Conservation (phyloP, 805 yeast species). For the Pichia nanzhaoensis region DNA sequence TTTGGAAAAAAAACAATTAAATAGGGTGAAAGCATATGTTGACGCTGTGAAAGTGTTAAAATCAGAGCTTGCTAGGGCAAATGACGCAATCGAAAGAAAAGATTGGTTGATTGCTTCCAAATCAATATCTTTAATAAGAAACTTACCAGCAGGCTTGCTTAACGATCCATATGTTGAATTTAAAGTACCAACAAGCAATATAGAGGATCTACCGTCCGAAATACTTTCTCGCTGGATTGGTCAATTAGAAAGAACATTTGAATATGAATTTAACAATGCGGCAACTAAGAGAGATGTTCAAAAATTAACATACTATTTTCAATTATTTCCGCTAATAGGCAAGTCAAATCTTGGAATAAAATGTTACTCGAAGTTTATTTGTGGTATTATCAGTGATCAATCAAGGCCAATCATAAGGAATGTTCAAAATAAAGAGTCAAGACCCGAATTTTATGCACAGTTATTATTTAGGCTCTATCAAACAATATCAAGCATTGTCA, state of each 20-base stretch:
- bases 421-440: slow-evolving; percentile 31
- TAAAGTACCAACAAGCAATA: slow-evolving; percentile 79
- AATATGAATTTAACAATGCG: slow-evolving; percentile 60
- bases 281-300: slow-evolving; percentile 60
- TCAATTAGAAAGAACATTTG: slow-evolving; percentile 51
- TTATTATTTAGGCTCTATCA: slow-evolving; percentile 68
- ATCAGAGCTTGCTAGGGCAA: slow-evolving; percentile 55
- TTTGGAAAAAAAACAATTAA: slow-evolving; percentile 59
- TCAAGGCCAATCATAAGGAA: slow-evolving; percentile 58
- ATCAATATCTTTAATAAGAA: slow-evolving; percentile 47
- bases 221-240: slow-evolving; percentile 53
- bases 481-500: slow-evolving; percentile 73
- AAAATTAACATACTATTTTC: slow-evolving; percentile 70
- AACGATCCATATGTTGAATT: slow-evolving; percentile 66
- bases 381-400: slow-evolving; percentile 75
- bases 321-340: slow-evolving; percentile 80
- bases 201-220: slow-evolving; percentile 69
- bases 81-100: slow-evolving; percentile 57
- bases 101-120: slow-evolving; percentile 78
- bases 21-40: slow-evolving; percentile 57
- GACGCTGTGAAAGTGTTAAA: slow-evolving; percentile 59
- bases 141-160: slow-evolving; percentile 47
- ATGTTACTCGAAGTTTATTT: slow-evolving; percentile 79
- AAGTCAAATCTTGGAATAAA: slow-evolving; percentile 64
- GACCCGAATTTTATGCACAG: slow-evolving; percentile 50